Base-by-base conservation (phyloP, 352 stramenopile species). In the Phytophthora macrochlamydospora region DNA sequence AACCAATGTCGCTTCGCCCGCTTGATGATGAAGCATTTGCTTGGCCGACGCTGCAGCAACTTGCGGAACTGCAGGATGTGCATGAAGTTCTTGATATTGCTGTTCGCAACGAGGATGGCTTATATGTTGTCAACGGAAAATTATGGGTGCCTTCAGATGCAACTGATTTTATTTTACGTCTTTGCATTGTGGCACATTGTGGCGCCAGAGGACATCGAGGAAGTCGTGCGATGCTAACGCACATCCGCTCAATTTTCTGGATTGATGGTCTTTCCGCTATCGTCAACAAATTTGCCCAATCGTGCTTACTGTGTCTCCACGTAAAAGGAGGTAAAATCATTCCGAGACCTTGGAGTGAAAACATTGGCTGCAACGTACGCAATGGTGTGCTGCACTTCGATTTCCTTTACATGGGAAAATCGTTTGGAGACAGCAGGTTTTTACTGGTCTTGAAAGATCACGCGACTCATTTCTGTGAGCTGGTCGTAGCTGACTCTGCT, bases 301-400 rank as follows among this genome's bases (percentile, higher is more conserved):
- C 37, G n/a, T 65, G 38, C 28, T 49, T 44, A 38, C 38, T 58
- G 13, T 58, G 49, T 35, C n/a, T 64, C 35, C 48, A 57, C 40
- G 11, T 13, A 18, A 56, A 52, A 35, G 46, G 48, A 28, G 40
- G 31, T 9, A 54, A 37, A 3, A 48, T 35, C 9, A 57, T 64
- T 7, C 49, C 46, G 2, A 28, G 48, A 45, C 57, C 48, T 9
- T 65, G 55, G 48, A 18, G 57, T 31, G 57, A 65, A 52, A 57
- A 9, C 2, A 54, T 54, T 13, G 38, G 57, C 4, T 65, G 57
- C 11, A 29, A 12, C 11, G 29, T 32, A 11, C 58, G 38, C 32
- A 78, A 78, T 14, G 50, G 69, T 30, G 52, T 58, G 14, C 35
- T 74, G 3, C 59, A 74, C 24, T 74, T 58, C 12, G 65, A 78